Percentiles rank a stretch among this genome's conserved stretches.
Evolutionary conservation across 2,329 filamentous ascomycete genomes (phyloP).

Genomic region (Trichophyton equinum): DNA sequence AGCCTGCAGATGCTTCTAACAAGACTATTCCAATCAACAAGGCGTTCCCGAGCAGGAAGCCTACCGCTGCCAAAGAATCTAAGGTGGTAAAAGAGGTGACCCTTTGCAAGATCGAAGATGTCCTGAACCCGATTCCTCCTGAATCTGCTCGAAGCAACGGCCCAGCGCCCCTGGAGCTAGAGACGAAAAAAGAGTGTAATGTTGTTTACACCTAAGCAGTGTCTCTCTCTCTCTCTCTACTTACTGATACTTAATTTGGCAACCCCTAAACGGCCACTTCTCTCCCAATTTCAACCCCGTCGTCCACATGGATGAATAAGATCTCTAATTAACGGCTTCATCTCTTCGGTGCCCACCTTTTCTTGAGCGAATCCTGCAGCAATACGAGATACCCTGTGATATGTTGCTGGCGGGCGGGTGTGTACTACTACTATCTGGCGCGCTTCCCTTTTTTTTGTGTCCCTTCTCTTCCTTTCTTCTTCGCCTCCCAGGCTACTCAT

Average conservation of each 20-base stretch:
- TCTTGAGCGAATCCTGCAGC: not conserved
- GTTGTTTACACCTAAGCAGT: not conserved
- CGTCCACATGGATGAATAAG: not conserved
- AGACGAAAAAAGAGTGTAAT: not conserved
- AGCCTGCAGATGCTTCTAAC: not conserved
- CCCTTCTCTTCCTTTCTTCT: not conserved
- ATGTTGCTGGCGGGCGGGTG: not conserved
- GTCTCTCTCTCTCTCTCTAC: not conserved
- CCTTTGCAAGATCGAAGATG: not conserved
- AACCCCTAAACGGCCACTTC: not conserved
- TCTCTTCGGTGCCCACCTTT: not conserved
- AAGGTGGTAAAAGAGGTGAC: not conserved
- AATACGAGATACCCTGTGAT: not conserved
- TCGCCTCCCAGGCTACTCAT: not conserved
- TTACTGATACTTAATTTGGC: not conserved
- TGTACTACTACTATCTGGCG: not conserved
- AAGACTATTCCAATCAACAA: slow-evolving; percentile 6
- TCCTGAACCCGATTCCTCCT: not conserved
- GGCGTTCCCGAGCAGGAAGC: slow-evolving; percentile 10
- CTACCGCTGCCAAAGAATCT: not conserved
- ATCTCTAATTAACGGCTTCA: not conserved
- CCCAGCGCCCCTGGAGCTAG: not conserved
- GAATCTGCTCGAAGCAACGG: slow-evolving; percentile 4
- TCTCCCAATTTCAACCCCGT: not conserved
- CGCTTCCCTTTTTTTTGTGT: not conserved